These are phyloP conservation scores for Penicillium pancosmium DNA, from an alignment of 495 filamentous ascomycete genomes.

Conservation along the genomic window DNA sequence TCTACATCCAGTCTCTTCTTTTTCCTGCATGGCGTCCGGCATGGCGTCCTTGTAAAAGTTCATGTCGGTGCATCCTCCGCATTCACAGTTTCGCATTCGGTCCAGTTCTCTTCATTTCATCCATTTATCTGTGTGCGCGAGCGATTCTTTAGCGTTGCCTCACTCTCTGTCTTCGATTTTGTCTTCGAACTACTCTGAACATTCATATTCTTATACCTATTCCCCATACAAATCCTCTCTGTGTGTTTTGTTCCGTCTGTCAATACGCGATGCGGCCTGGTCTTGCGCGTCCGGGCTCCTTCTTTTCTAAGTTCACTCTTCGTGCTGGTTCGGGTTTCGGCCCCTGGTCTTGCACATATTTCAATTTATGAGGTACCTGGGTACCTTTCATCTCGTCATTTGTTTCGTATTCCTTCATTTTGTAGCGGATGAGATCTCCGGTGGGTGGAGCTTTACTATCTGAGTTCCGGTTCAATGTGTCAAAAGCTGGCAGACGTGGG, in stretches of 20 bases:
- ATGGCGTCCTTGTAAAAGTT: slow-evolving; percentile 5
- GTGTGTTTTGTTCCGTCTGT: background rate
- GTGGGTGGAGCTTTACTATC: no score
- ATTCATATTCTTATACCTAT: background rate
- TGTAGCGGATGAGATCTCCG: no score
- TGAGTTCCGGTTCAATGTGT: no score
- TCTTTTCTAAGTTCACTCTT: background rate
- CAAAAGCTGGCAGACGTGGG: no score
- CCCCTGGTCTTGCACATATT: background rate
- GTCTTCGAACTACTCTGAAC: background rate
- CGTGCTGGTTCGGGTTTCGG: slow-evolving; percentile 1
- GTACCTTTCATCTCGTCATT: background rate
- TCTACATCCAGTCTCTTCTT: no score
- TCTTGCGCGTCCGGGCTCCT: background rate
- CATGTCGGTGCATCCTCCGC: slow-evolving; percentile 1
- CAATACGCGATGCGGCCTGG: background rate
- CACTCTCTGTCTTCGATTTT: background rate
- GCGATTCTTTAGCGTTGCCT: slow-evolving; percentile 26
- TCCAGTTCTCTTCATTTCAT: background rate
- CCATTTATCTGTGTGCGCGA: slow-evolving; percentile 17
- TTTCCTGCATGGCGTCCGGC: background rate
- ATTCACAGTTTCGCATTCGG: background rate
- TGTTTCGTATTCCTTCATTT: no score
- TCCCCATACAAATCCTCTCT: background rate
- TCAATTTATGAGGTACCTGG: slow-evolving; percentile 1